Evolutionary conservation across 306 rosid species (phyloP), one percentile per base, ranked within the genome.

Genomic region (Vigna radiata): DNA sequence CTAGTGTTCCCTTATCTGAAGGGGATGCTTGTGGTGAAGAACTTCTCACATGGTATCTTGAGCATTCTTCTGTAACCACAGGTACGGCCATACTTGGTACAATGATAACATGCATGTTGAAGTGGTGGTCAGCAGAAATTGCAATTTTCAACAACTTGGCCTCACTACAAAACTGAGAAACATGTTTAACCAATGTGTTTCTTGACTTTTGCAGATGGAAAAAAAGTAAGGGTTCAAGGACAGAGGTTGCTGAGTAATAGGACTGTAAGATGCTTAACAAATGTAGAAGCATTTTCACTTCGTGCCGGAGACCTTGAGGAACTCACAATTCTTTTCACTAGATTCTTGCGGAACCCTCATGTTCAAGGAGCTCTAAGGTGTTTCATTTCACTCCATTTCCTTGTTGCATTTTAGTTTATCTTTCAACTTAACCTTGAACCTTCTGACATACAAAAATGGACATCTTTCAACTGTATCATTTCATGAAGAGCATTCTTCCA

Each of bases 21-120:
- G 92, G 96, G 19, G 94, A 93, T 81, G 92, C 86, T 31, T 93
- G 96, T 48, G 97, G 97, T 8, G 96, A 93, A 82, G 97, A 93
- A 68, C 94, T 90, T 69, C 88, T 93, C 41, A 78, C 49, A 54
- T 93, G 96, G 94, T 90, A 89, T 83, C 90, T 93, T 16, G 97
- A 91, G 82, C 91, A 89, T 81, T 90, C 90, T 82, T 89, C 73
- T 46, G 56, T 46, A 23, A 68, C 23, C 56, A 68, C 73, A 68
- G 73, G 73, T 68, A 68, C 15, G 14, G 1, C 19, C 56, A 75
- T 27, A 62, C 18, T 52, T 29, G 49, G 74, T 62, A 64, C 18
- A 68, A 19, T 17, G 29, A 50, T 29, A 11, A 12, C 10, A 10
- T 5, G 12, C 1, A 18, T 44, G 5, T 21, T 63, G 59, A 39